Evolutionary conservation across 805 yeast species (phyloP).

Genomic region (Candida nitratophila): DNA sequence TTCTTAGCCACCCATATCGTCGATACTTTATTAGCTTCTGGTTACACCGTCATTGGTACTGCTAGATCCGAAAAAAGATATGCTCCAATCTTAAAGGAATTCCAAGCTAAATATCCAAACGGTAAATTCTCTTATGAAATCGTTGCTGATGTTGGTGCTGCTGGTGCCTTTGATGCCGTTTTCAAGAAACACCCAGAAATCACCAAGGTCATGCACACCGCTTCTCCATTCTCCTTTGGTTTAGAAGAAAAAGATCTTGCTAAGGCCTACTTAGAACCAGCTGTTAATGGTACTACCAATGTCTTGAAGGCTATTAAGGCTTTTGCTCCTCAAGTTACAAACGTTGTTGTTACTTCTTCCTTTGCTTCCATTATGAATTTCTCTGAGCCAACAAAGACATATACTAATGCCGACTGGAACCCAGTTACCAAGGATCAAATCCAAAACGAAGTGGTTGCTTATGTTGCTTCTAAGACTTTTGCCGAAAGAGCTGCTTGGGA

Average conservation of each 20-base stretch:
- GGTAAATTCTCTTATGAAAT: slow-evolving; percentile 22
- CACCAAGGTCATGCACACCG: slow-evolving; percentile 39
- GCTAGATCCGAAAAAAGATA: slow-evolving; percentile 16
- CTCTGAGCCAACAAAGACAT: slow-evolving; percentile 20
- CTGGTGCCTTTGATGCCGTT: slow-evolving; percentile 40
- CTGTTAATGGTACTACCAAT: slow-evolving; percentile 39
- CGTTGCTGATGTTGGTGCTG: slow-evolving; percentile 25
- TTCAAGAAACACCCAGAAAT: slow-evolving; percentile 35
- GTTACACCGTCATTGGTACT: slow-evolving; percentile 22
- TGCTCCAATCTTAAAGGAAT: background rate
- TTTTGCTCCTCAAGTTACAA: slow-evolving; percentile 33
- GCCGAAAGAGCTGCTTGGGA: slow-evolving; percentile 40
- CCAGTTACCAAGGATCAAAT: slow-evolving; percentile 15
- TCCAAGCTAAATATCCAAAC: slow-evolving; percentile 10
- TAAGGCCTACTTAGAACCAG: slow-evolving; percentile 39
- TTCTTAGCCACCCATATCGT: slow-evolving; percentile 19
- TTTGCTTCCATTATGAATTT: slow-evolving; percentile 33
- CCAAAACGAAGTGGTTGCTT: slow-evolving; percentile 23
- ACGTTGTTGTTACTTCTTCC: slow-evolving; percentile 44
- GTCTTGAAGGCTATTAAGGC: slow-evolving; percentile 33
- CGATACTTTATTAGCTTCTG: slow-evolving; percentile 17
- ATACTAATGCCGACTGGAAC: slow-evolving; percentile 30
- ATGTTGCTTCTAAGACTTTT: slow-evolving; percentile 34
- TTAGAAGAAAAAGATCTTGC: slow-evolving; percentile 29
- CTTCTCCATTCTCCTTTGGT: slow-evolving; percentile 37